phyloP scores from a whole-genome alignment of 768 basidiomycete genomes.

The Pleurotus pulmonarius region DNA sequence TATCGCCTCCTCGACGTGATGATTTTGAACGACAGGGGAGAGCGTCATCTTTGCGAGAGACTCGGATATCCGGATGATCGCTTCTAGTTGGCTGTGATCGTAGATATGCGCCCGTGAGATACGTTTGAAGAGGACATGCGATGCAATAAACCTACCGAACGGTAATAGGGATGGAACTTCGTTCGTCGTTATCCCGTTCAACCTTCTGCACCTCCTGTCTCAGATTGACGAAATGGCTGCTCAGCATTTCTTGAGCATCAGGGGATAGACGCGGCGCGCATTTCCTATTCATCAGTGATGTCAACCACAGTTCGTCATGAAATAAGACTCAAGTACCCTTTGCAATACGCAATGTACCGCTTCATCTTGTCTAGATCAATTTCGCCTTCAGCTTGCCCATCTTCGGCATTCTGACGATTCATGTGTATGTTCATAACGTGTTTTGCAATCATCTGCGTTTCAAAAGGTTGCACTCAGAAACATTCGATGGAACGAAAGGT shows the following conservation, averaged over 20 bases:
- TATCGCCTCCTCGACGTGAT: constrained; percentile 98
- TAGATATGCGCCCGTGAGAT: not conserved
- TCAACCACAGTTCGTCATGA: not conserved
- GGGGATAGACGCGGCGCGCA: constrained; percentile 92
- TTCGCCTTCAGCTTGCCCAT: constrained; percentile 75
- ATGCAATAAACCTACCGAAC: constrained; percentile 62
- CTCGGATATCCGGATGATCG: constrained; percentile 98
- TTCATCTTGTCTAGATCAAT: constrained; percentile 99
- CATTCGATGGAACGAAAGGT: not conserved
- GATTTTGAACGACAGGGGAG: constrained; percentile 77
- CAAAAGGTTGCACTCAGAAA: too few species aligned
- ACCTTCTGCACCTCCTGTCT: constrained; percentile 94
- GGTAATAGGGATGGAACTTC: constrained; percentile 97
- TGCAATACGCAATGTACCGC: constrained; percentile 94
- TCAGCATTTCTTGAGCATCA: constrained; percentile 94
- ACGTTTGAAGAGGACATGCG: not conserved
- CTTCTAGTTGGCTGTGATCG: constrained; percentile 78
- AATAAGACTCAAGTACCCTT: constrained; percentile 51
- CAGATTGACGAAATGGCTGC: constrained; percentile 90
- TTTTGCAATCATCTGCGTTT: constrained; percentile 79
- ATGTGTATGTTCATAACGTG: constrained; percentile 99
- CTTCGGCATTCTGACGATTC: constrained; percentile 69
- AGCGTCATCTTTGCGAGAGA: constrained; percentile 93
- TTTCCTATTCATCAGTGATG: constrained; percentile 52
- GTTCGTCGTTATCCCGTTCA: constrained; percentile 94